Conservation (phyloP, 805 yeast genomes). For the Saturnispora halmiae region DNA sequence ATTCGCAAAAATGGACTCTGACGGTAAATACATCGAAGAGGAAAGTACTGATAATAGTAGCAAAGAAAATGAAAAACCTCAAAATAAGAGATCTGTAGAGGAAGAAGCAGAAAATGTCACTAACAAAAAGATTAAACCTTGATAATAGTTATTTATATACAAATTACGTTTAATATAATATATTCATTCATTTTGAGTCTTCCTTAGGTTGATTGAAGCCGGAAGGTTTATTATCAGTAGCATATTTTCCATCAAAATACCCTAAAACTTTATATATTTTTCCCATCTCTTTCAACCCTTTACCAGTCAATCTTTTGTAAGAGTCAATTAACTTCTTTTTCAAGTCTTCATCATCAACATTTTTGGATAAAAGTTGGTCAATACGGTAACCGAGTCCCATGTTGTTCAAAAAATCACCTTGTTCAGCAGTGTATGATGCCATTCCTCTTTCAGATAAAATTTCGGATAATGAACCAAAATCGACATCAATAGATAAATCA, state of each 20-base stretch:
- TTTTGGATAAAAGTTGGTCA: slow-evolving; percentile 39
- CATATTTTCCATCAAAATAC: slow-evolving; percentile 34
- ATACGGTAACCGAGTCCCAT: slow-evolving; percentile 70
- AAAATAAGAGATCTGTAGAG: slow-evolving; percentile 9
- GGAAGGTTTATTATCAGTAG: slow-evolving; percentile 32
- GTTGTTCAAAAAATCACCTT: slow-evolving; percentile 70
- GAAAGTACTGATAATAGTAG: neutral
- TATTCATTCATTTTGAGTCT: neutral
- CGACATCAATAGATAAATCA: slow-evolving; percentile 79
- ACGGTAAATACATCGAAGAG: slow-evolving; percentile 22
- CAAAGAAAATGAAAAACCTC: slow-evolving; percentile 1
- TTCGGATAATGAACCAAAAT: slow-evolving; percentile 49
- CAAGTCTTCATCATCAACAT: slow-evolving; percentile 34
- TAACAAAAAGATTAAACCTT: neutral
- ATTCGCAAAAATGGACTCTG: slow-evolving; percentile 28
- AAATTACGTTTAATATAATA: too few species aligned
- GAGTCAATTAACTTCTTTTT: slow-evolving; percentile 46
- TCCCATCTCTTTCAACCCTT: slow-evolving; percentile 62
- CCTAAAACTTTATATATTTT: slow-evolving; percentile 65
- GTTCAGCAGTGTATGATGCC: slow-evolving; percentile 34
- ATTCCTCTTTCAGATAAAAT: slow-evolving; percentile 25
- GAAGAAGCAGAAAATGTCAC: slow-evolving; percentile 3
- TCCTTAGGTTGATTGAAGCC: slow-evolving; percentile 40
- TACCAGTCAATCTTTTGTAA: slow-evolving; percentile 55
- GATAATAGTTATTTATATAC: too few species aligned